These are phyloP conservation scores for Trichomonascaceae sp. DNA, from an alignment of 1,139 yeast species.

Conservation along the genomic window DNA sequence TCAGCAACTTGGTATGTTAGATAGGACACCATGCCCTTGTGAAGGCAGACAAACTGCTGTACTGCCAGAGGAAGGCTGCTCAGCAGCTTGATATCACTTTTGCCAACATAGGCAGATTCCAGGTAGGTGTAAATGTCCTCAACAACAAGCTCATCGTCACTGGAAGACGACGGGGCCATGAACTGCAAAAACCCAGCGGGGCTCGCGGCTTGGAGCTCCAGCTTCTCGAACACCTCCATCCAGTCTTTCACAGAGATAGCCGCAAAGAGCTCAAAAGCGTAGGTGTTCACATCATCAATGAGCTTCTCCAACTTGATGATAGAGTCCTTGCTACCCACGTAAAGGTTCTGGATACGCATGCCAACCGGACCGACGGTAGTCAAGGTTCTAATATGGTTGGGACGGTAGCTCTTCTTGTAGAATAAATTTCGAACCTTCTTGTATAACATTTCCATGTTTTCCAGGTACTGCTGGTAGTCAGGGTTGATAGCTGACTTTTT, in stretches of 20 bases:
- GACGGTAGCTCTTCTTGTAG: conserved; percentile 70
- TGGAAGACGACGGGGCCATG: conserved; percentile 29
- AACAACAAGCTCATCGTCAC: conserved; percentile 47
- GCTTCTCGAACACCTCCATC: conserved; percentile 59
- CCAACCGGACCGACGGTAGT: conserved; percentile 16
- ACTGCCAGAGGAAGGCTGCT: conserved; percentile 59
- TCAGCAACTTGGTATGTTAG: conserved; percentile 57
- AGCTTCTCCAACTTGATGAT: conserved; percentile 35
- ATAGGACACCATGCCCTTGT: conserved; percentile 52
- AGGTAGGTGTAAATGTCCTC: conserved; percentile 64
- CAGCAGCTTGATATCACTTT: conserved; percentile 28
- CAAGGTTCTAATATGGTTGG: conserved; percentile 31
- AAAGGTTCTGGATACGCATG: conserved; percentile 13
- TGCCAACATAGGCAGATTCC: conserved; percentile 32
- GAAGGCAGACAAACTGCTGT: conserved; percentile 52
- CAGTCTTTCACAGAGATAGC: conserved; percentile 62
- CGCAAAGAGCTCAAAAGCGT: conserved; percentile 46
- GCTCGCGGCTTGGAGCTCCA: conserved; percentile 52
- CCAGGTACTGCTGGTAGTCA: conserved; percentile 21
- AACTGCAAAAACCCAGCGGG: conserved; percentile 50
- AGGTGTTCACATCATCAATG: conserved; percentile 49
- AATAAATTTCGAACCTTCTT: conserved; percentile 59
- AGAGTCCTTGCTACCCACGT: conserved; percentile 12
- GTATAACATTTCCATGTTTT: conserved; percentile 40
- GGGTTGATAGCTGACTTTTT: conserved; percentile 19